These are phyloP conservation scores for Aureobasidium sp. DNA, from an alignment of 2,329 filamentous ascomycete genomes.

Conservation along the genomic window DNA sequence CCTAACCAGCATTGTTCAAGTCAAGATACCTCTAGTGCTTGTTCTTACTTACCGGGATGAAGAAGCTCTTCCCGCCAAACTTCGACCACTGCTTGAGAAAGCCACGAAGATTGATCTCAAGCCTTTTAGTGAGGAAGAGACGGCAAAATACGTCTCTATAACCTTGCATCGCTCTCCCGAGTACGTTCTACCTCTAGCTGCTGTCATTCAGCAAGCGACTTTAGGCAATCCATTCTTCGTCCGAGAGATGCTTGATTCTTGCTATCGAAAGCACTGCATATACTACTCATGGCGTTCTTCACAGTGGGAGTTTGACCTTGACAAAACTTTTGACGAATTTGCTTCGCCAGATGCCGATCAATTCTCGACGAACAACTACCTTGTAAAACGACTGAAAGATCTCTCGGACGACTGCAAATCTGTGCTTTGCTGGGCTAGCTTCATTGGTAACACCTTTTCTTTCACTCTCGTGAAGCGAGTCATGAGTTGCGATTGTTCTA, in stretches of 20 bases:
- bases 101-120: slow-evolving; percentile 61
- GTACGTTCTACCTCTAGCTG: slow-evolving; percentile 66
- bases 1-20: slow-evolving; percentile 68
- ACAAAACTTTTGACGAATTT: slow-evolving; percentile 79
- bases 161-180: slow-evolving; percentile 67
- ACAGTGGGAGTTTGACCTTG: slow-evolving; percentile 71
- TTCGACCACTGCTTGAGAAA: slow-evolving; percentile 33
- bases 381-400: slow-evolving; percentile 68
- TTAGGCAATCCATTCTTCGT: slow-evolving; percentile 86
- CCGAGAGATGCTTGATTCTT: slow-evolving; percentile 80
- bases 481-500: slow-evolving; percentile 65
- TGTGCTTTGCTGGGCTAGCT: slow-evolving; percentile 76
- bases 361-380: slow-evolving; percentile 73
- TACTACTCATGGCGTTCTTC: slow-evolving; percentile 83
- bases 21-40: slow-evolving; percentile 72
- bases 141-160: slow-evolving; percentile 70
- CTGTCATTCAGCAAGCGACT: slow-evolving; percentile 83
- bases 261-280: slow-evolving; percentile 77
- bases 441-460: slow-evolving; percentile 75
- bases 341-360: slow-evolving; percentile 69
- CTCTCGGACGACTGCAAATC: slow-evolving; percentile 65
- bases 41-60: slow-evolving; percentile 57
- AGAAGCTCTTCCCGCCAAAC: slow-evolving; percentile 29
- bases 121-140: slow-evolving; percentile 70
- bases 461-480: slow-evolving; percentile 72